phyloP scores from a whole-genome alignment of 1,284 basidiomycete genomes.

The Trichosporon coremiiforme region DNA sequence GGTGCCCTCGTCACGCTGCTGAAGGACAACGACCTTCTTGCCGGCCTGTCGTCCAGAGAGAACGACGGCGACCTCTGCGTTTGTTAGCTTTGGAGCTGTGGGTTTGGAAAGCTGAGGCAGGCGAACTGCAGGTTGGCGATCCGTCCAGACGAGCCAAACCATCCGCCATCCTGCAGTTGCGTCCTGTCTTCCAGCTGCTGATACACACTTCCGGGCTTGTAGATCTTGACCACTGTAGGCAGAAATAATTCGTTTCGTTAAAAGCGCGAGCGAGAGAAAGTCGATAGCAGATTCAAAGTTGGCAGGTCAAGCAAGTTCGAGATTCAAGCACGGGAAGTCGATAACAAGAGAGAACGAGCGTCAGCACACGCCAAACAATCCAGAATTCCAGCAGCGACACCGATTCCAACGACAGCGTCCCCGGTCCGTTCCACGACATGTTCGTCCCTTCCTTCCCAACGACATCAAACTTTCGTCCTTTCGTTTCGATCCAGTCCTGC shows the following conservation, averaged over 20 bases:
- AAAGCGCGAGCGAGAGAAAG: background rate
- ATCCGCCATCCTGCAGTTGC: background rate
- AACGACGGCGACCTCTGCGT: slow-evolving; percentile 96
- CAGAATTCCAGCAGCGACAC: slow-evolving; percentile 10
- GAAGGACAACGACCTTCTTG: slow-evolving; percentile 95
- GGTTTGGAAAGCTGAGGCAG: background rate
- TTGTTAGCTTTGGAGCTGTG: background rate
- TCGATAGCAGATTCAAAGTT: background rate
- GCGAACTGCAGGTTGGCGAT: background rate
- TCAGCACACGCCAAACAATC: slow-evolving; percentile 1
- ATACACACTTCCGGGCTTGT: slow-evolving; percentile 25
- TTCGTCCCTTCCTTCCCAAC: background rate
- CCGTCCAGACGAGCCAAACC: background rate
- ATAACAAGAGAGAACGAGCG: slow-evolving; percentile 2
- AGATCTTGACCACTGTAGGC: slow-evolving; percentile 24
- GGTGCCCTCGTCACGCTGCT: slow-evolving; percentile 91
- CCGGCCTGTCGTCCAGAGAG: slow-evolving; percentile 96
- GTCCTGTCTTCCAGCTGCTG: background rate
- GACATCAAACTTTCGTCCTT: background rate
- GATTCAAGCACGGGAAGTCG: background rate
- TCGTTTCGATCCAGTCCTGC: background rate
- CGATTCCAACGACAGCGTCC: background rate
- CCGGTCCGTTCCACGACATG: background rate
- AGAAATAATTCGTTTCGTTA: slow-evolving; percentile 6
- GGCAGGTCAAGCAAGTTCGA: background rate